Conservation (phyloP, 1,139 yeast species). For the Zygosaccharomyces sapae region DNA sequence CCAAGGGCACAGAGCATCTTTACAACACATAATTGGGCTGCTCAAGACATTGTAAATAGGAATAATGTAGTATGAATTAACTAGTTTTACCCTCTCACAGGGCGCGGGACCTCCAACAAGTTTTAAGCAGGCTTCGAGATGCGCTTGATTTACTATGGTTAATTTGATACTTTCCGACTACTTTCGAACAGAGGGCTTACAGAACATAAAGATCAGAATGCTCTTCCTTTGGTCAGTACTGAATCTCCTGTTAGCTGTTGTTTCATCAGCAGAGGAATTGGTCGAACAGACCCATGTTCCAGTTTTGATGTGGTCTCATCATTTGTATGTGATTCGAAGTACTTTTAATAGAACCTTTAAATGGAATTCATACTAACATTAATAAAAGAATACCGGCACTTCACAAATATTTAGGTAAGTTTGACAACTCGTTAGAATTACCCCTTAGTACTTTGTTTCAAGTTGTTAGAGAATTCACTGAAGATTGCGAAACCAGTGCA, state of each 20-base stretch:
- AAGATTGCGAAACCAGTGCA: conserved; percentile 66
- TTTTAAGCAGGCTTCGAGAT: neutral
- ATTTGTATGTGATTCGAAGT: conserved; percentile 20
- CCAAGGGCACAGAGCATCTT: conserved; percentile 3
- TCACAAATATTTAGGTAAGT: conserved; percentile 19
- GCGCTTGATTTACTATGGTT: neutral
- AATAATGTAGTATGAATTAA: neutral
- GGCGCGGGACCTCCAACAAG: neutral
- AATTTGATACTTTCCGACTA: neutral
- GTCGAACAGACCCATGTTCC: conserved; percentile 24
- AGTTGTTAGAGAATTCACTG: conserved; percentile 47
- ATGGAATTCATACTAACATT: neutral
- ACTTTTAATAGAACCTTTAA: neutral
- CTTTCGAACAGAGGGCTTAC: neutral
- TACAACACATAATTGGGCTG: conserved; percentile 5
- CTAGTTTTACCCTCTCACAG: neutral
- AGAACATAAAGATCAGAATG: neutral
- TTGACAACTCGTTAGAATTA: conserved; percentile 15
- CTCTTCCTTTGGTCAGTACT: neutral
- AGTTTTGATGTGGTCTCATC: conserved; percentile 29
- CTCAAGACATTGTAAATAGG: conserved; percentile 1
- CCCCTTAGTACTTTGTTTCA: conserved; percentile 43
- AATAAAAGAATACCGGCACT: conserved; percentile 25
- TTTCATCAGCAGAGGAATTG: neutral
- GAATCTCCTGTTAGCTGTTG: neutral